Conservation (phyloP, 768 basidiomycete genomes). For the Tricholoma matsutake region DNA sequence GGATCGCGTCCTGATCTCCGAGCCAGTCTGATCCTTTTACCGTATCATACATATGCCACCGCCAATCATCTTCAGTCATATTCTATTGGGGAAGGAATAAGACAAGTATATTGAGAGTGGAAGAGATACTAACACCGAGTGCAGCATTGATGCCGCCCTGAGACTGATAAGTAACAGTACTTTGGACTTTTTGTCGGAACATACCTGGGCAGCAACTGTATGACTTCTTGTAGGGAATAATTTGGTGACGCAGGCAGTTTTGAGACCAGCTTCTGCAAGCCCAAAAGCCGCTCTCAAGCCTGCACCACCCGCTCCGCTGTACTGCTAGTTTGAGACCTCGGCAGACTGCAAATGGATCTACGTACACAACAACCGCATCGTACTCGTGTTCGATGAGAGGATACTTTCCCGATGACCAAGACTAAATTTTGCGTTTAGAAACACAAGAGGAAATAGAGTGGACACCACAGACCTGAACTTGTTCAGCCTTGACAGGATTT, state of each 20-base stretch:
- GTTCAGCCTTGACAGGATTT: conserved; percentile 75
- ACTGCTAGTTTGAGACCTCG: background rate
- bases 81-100: conserved; percentile 47
- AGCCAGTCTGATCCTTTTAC: conserved; percentile 99
- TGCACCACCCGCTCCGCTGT: conserved; percentile 94
- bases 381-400: conserved; percentile 98
- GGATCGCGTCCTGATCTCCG: conserved; percentile 99
- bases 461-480: conserved; percentile 60
- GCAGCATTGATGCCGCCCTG: conserved; percentile 99
- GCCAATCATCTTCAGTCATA: conserved; percentile 99
- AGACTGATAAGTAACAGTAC: conserved; percentile 7
- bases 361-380: conserved; percentile 97
- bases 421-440: conserved; percentile 37
- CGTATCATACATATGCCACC: conserved; percentile 99
- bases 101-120: conserved; percentile 8
- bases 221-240: conserved; percentile 98
- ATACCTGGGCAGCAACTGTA: conserved; percentile 94
- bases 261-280: conserved; percentile 96
- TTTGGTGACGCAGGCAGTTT: conserved; percentile 99
- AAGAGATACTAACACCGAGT: conserved; percentile 63
- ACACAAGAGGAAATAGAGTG: conserved; percentile 9
- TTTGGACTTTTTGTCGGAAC: conserved; percentile 13
- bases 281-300: conserved; percentile 98
- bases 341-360: conserved; percentile 16
- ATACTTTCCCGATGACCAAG: conserved; percentile 85